Conservation (phyloP, 2,329 filamentous ascomycete species). For the Mycosphaerelloides madeirae region DNA sequence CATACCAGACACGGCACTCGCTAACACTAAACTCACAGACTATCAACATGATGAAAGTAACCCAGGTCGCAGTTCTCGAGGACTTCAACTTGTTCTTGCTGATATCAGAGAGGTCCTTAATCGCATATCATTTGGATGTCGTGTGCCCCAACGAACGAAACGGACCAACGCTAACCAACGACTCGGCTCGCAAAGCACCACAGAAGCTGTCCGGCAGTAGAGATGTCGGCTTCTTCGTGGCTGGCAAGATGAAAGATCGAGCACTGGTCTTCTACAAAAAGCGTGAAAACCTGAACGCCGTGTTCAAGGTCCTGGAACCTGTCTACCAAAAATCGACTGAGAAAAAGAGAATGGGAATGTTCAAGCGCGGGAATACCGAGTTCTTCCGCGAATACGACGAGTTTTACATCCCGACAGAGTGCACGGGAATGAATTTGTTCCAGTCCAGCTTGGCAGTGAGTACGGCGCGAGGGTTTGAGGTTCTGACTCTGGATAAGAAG, state of each 20-base stretch:
- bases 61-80: slow-evolving; percentile 89
- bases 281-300: slow-evolving; percentile 78
- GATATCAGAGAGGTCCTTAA: slow-evolving; percentile 83
- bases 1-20: not conserved
- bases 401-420: slow-evolving; percentile 95
- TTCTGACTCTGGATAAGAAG: slow-evolving; percentile 96
- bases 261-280: slow-evolving; percentile 96
- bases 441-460: slow-evolving; percentile 88
- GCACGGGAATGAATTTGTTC: slow-evolving; percentile 92
- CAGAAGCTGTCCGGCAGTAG: slow-evolving; percentile 81
- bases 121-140: slow-evolving; percentile 89
- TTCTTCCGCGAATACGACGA: slow-evolving; percentile 98
- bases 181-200: slow-evolving; percentile 77
- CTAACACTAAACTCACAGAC: slow-evolving; percentile 52
- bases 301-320: slow-evolving; percentile 92
- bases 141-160: slow-evolving; percentile 57
- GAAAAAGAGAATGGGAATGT: slow-evolving; percentile 69
- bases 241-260: slow-evolving; percentile 93
- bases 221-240: slow-evolving; percentile 95
- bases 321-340: slow-evolving; percentile 90
- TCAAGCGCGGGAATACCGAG: slow-evolving; percentile 72
- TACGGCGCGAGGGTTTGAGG: slow-evolving; percentile 88
- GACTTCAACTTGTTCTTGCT: slow-evolving; percentile 91
- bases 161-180: slow-evolving; percentile 42
- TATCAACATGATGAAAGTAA: slow-evolving; percentile 71